Conservation (phyloP, 1,284 basidiomycete species). For the Cutaneotrichosporon dermatis region DNA sequence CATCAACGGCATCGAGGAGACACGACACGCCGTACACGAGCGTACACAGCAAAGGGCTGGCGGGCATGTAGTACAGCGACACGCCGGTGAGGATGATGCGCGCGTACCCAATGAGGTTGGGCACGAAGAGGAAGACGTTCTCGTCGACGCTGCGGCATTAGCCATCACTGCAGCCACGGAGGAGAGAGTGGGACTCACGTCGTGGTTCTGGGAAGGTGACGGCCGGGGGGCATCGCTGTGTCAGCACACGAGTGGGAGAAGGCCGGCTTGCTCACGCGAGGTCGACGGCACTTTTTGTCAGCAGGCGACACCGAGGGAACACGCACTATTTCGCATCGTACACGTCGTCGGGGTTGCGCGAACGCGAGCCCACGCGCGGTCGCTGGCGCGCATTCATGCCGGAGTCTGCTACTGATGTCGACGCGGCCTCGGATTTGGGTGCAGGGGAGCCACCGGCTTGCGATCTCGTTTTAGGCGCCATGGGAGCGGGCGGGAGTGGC, state of each 20-base stretch:
- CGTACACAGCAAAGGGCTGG: conserved; percentile 89
- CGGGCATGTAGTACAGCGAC: conserved; percentile 89
- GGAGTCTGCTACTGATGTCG: conserved; percentile 13
- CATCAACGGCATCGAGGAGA: conserved; percentile 92
- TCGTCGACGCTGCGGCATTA: conserved; percentile 52
- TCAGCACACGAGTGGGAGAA: neutral
- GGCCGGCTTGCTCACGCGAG: conserved; percentile 37
- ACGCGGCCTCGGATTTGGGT: neutral
- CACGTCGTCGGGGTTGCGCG: conserved; percentile 40
- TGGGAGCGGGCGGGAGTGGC: neutral
- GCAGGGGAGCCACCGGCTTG: neutral
- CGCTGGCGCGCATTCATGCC: conserved; percentile 16
- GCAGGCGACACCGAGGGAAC: conserved; percentile 3
- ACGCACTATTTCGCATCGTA: conserved; percentile 49
- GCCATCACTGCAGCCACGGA: neutral
- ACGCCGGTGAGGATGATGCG: conserved; percentile 86
- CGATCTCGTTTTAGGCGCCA: neutral
- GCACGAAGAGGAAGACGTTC: conserved; percentile 93
- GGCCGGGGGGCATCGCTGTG: too few species aligned
- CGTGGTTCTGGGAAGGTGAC: conserved; percentile 20
- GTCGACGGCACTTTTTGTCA: conserved; percentile 38
- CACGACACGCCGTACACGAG: conserved; percentile 87
- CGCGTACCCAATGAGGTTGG: conserved; percentile 94
- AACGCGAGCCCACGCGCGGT: conserved; percentile 35
- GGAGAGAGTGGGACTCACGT: conserved; percentile 66